Percentiles rank a stretch among this genome's conserved stretches.
These are phyloP conservation scores for Pascua guehoae DNA, from an alignment of 1,284 basidiomycete species.

Conservation along the genomic window DNA sequence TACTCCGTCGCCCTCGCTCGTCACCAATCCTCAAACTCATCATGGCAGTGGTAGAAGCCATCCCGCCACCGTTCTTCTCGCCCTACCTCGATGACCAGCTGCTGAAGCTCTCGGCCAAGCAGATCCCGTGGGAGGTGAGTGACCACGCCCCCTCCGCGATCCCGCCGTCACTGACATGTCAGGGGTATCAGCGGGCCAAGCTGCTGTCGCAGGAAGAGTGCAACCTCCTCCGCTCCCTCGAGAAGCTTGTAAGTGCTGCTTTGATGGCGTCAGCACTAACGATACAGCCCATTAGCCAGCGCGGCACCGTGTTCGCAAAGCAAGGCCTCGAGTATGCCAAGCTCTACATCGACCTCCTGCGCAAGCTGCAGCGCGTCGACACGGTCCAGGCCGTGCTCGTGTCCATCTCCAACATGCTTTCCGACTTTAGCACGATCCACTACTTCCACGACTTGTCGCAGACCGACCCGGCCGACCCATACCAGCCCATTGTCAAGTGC, in stretches of 20 bases:
- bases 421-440: conserved; percentile 53
- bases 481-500: conserved; percentile 75
- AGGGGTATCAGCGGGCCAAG: conserved; percentile 94
- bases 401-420: conserved; percentile 82
- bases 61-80: conserved; percentile 75
- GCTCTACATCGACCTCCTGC: conserved; percentile 86
- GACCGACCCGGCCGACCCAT: conserved; percentile 67
- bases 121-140: conserved; percentile 91
- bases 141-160: too few relatives aligned
- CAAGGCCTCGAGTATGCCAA: conserved; percentile 78
- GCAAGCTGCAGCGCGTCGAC: conserved; percentile 88
- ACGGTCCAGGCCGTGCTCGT: conserved; percentile 92
- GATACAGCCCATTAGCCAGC: conserved; percentile 61
- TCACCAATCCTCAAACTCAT: not conserved
- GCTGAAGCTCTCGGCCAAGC: conserved; percentile 80
- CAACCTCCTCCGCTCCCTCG: conserved; percentile 82
- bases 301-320: conserved; percentile 68
- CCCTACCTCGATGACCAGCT: conserved; percentile 82
- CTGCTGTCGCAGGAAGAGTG: conserved; percentile 86
- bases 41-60: conserved; percentile 31
- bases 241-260: conserved; percentile 55
- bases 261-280: not conserved
- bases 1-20: not conserved
- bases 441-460: conserved; percentile 56
- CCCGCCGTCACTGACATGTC: conserved; percentile 8